phyloP scores from a whole-genome alignment of 1,139 yeast species.

The Ogataea hybrid region DNA sequence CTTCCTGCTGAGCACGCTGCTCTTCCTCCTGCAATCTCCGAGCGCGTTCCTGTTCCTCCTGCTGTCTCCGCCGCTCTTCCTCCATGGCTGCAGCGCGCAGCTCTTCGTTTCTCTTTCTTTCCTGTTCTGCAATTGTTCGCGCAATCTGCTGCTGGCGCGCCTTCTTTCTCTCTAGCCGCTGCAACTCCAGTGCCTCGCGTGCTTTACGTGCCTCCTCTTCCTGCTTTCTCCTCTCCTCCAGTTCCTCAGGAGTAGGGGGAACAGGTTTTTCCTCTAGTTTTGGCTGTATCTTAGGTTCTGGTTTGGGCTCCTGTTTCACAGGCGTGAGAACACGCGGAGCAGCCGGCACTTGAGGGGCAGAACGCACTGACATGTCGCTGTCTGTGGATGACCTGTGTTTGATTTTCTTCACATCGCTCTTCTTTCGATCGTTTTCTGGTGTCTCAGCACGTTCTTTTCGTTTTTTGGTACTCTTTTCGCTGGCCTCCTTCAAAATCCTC shows the following conservation, averaged over 20 bases:
- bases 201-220: constrained; percentile 36
- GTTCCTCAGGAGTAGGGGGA: constrained; percentile 32
- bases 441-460: neutral
- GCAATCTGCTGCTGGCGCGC: constrained; percentile 35
- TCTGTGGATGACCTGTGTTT: neutral
- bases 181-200: constrained; percentile 36
- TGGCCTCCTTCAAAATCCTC: constrained; percentile 39
- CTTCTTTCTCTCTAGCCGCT: constrained; percentile 34
- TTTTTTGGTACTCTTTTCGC: constrained; percentile 1
- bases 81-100: constrained; percentile 33
- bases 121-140: constrained; percentile 36
- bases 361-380: constrained; percentile 5
- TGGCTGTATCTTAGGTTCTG: constrained; percentile 9
- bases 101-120: constrained; percentile 42
- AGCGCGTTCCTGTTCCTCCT: constrained; percentile 30
- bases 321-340: constrained; percentile 9
- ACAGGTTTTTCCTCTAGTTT: constrained; percentile 28
- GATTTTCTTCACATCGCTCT: constrained; percentile 8
- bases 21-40: constrained; percentile 33
- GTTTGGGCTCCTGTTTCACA: constrained; percentile 6
- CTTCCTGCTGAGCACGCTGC: constrained; percentile 34
- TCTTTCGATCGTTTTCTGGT: constrained; percentile 11
- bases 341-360: constrained; percentile 6
- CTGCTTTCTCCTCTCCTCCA: constrained; percentile 31
- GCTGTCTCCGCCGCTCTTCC: constrained; percentile 37